Conservation (phyloP, 2,329 filamentous ascomycete genomes). For the Pestalotiopsis fici region DNA sequence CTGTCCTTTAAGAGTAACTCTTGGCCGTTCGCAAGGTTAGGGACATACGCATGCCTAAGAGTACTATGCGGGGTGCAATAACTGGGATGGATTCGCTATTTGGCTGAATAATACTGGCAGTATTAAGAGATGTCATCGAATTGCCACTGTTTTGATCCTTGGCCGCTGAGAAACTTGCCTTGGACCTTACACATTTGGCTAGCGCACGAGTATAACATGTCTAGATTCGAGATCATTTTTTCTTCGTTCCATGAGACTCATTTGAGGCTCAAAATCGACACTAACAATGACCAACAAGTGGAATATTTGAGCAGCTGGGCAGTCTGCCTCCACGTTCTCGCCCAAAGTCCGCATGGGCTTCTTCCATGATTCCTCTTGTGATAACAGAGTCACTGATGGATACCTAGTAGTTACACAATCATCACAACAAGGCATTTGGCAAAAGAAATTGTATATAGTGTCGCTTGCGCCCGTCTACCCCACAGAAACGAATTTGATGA, state of each 20-base stretch:
- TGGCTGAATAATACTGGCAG: not conserved
- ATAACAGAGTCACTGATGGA: not conserved
- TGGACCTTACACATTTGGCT: not conserved
- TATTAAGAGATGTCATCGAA: not conserved
- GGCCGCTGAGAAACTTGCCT: not conserved
- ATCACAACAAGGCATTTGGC: not conserved
- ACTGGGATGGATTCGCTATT: not conserved
- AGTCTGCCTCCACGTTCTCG: too few species aligned
- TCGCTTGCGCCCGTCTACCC: not conserved
- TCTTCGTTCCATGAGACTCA: too few species aligned
- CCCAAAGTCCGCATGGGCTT: too few species aligned
- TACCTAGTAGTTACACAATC: not conserved
- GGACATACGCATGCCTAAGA: not conserved
- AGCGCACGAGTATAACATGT: not conserved
- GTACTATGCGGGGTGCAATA: not conserved
- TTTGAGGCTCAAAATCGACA: not conserved
- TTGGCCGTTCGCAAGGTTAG: not conserved
- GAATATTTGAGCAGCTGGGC: not conserved
- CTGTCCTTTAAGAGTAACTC: slow-evolving; percentile 3
- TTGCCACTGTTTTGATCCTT: not conserved
- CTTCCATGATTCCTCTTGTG: too few species aligned
- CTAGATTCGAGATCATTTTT: not conserved
- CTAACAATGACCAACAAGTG: not conserved
- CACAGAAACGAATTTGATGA: not conserved
- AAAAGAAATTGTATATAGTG: too few species aligned